Evolutionary conservation across 2,329 filamentous ascomycete species (phyloP).

Genomic region (Dendryphion nanum): DNA sequence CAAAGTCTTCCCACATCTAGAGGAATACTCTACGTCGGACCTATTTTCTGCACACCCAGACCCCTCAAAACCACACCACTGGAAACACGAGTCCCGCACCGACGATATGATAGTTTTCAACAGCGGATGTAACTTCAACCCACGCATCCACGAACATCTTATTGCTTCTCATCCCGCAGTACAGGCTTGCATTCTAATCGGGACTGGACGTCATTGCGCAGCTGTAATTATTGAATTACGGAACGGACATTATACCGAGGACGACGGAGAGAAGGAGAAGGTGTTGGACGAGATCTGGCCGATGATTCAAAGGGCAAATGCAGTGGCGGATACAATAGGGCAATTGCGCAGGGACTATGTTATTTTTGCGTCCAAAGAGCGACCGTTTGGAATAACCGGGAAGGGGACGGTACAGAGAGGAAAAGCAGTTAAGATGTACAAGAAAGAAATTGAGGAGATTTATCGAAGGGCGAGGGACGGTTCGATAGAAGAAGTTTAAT

Average conservation of each 20-base stretch:
- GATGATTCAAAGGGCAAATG: slow-evolving; percentile 46
- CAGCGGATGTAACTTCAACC: slow-evolving; percentile 21
- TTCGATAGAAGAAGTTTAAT: too few species aligned
- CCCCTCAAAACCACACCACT: slow-evolving; percentile 25
- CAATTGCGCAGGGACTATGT: slow-evolving; percentile 46
- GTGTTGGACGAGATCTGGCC: slow-evolving; percentile 46
- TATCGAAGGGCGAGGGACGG: too few species aligned
- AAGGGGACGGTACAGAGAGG: slow-evolving; percentile 48
- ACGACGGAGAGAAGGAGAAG: slow-evolving; percentile 15
- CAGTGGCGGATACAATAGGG: slow-evolving; percentile 39
- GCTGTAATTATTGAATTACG: slow-evolving; percentile 31
- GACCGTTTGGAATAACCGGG: slow-evolving; percentile 47
- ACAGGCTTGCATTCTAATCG: slow-evolving; percentile 32
- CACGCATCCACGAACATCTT: slow-evolving; percentile 18
- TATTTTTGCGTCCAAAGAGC: slow-evolving; percentile 42
- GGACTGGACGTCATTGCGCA: slow-evolving; percentile 27
- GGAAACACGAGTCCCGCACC: slow-evolving; percentile 21
- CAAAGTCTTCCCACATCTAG: slow-evolving; percentile 13
- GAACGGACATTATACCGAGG: slow-evolving; percentile 16
- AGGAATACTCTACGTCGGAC: slow-evolving; percentile 22
- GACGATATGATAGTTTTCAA: slow-evolving; percentile 22
- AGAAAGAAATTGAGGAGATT: slow-evolving; percentile 48
- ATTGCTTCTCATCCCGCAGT: slow-evolving; percentile 29
- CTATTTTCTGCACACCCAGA: slow-evolving; percentile 21
- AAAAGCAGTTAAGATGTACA: slow-evolving; percentile 43